Percentiles rank a stretch among this genome's conserved stretches.
Conservation (phyloP, 1,139 yeast genomes). For the Saccharomyces hybrid region DNA sequence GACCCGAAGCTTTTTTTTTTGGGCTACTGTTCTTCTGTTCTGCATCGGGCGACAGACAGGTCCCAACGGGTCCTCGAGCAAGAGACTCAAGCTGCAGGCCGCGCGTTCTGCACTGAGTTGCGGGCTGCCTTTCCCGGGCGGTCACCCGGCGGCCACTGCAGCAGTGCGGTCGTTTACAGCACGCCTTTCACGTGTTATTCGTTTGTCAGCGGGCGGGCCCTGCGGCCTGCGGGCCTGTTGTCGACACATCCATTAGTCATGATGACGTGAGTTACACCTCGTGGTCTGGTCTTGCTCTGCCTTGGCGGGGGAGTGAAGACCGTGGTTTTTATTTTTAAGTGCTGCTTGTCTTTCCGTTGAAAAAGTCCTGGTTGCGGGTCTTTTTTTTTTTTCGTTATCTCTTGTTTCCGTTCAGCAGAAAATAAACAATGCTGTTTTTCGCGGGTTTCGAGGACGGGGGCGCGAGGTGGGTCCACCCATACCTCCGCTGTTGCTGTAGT, state of each 20-base stretch:
- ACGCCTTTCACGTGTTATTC: no score
- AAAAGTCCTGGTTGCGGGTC: not conserved
- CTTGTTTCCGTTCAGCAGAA: not conserved
- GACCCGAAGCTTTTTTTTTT: no score
- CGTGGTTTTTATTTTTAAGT: not conserved
- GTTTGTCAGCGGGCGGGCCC: no score
- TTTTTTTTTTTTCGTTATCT: not conserved
- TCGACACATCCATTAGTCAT: not conserved
- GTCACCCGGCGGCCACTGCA: no score
- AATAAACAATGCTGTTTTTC: not conserved
- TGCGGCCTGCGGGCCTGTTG: not conserved
- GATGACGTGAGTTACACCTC: not conserved
- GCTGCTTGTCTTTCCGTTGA: not conserved
- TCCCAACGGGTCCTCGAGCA: no score
- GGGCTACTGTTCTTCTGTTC: no score
- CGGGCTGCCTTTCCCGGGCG: no score
- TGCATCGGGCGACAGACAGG: no score
- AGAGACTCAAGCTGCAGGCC: no score
- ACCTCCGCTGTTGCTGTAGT: not conserved
- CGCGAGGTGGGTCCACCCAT: not conserved
- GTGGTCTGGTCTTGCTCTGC: not conserved
- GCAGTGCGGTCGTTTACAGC: not conserved
- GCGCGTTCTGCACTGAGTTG: no score
- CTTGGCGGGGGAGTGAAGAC: no score
- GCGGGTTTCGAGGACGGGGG: not conserved